A percentile compares a stretch with the other conserved stretches of the same genome.
Conservation (phyloP, 768 basidiomycete genomes). For the Podaxis mareebaensis region DNA sequence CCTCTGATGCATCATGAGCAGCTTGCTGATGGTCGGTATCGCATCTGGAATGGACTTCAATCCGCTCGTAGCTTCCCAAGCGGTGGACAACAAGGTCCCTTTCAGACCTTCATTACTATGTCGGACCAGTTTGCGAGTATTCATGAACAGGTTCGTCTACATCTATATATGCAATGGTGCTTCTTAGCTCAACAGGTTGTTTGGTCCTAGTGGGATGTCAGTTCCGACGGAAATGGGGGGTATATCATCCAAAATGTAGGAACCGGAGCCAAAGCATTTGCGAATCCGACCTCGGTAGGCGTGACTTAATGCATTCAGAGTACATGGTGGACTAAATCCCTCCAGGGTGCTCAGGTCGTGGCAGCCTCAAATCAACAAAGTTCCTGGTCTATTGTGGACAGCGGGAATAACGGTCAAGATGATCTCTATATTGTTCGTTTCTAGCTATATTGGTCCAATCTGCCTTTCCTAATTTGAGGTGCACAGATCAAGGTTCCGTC, state of each 20-base stretch:
- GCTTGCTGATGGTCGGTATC: slow-evolving; percentile 10
- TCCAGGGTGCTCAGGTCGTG: not conserved
- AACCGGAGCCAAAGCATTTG: slow-evolving; percentile 8
- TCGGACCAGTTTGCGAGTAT: slow-evolving; percentile 10
- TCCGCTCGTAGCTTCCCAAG: slow-evolving; percentile 14
- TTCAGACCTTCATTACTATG: slow-evolving; percentile 3
- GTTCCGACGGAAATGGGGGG: slow-evolving; percentile 1
- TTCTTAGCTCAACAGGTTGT: not conserved
- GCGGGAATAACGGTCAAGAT: not conserved
- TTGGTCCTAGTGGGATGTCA: slow-evolving; percentile 2
- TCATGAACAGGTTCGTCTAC: slow-evolving; percentile 1
- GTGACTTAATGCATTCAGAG: no score
- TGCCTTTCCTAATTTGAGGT: not conserved
- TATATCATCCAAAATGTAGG: slow-evolving; percentile 10
- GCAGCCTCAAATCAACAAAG: slow-evolving; percentile 8
- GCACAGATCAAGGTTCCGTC: slow-evolving; percentile 8
- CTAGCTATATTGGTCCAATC: not conserved
- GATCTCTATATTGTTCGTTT: slow-evolving; percentile 3
- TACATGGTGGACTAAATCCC: not conserved
- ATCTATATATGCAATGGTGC: not conserved
- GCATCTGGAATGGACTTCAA: slow-evolving; percentile 10
- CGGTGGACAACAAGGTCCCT: slow-evolving; percentile 1
- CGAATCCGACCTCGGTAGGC: not conserved
- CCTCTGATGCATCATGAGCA: not conserved
- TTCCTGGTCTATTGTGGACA: slow-evolving; percentile 10